A percentile compares a stretch with the other conserved stretches of the same genome.
Evolutionary conservation across 2,329 filamentous ascomycete genomes (phyloP).

Genomic region (Macroventuria anomochaeta): DNA sequence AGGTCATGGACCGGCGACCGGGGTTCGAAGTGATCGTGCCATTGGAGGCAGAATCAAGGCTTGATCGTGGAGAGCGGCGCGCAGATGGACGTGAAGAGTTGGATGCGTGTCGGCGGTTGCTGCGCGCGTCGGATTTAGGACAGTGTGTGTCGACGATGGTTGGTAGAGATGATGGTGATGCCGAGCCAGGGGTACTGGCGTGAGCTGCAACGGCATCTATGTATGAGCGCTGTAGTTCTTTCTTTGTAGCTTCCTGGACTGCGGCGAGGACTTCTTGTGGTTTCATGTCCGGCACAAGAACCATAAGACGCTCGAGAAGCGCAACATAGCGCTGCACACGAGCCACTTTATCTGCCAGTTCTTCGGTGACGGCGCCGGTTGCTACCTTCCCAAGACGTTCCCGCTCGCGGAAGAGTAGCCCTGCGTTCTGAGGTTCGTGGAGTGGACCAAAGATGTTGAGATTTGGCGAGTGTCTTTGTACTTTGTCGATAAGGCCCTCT

Average conservation of each 20-base stretch:
- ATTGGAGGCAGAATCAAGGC: background rate
- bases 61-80: constrained; percentile 20
- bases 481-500: constrained; percentile 44
- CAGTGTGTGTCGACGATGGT: constrained; percentile 8
- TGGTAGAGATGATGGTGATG: background rate
- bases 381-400: constrained; percentile 36
- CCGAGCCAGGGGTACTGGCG: too few relatives aligned
- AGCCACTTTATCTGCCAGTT: constrained; percentile 34
- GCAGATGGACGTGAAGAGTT: background rate
- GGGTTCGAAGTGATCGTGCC: background rate
- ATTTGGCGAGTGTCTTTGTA: constrained; percentile 35
- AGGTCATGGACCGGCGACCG: constrained; percentile 7
- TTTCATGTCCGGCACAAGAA: constrained; percentile 30
- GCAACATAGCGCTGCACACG: constrained; percentile 40
- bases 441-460: constrained; percentile 41
- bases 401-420: constrained; percentile 36
- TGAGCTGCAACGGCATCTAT: constrained; percentile 26
- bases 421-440: constrained; percentile 31
- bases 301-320: constrained; percentile 41
- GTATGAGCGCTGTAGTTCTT: constrained; percentile 33
- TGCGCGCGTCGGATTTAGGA: constrained; percentile 5
- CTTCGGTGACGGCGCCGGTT: constrained; percentile 23
- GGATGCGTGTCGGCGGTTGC: constrained; percentile 10
- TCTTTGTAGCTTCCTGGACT: constrained; percentile 31
- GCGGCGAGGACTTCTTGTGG: constrained; percentile 25